Base-by-base conservation (phyloP, 2,329 filamentous ascomycete species). In the Alternaria gansuensis region DNA sequence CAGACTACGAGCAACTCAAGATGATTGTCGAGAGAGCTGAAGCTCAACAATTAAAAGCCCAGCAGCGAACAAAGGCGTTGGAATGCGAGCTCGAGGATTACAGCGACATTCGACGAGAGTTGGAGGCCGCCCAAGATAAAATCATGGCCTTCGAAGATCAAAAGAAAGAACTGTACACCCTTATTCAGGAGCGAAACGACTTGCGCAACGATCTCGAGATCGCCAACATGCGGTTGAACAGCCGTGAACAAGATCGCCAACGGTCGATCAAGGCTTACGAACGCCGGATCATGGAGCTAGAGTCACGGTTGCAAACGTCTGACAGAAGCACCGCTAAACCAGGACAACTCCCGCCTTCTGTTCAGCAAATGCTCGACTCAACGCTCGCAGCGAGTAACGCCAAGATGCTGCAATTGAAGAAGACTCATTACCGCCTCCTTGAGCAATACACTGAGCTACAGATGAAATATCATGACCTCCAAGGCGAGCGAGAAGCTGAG, bases 11-110 rank as follows among this genome's bases (percentile, higher is more conserved):
- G 17, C 87, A 87, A 57, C 80, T 95, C 17, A 85, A 86, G 46
- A 82, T 84, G 62, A 80, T 92, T 4, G 82, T 94, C 0, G 87
- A 89, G 36, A 85, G 87, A 31, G 86, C 85, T 0, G 91, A 95
- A 75, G 86, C 88, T 5, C 86, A 87, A 59, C 89, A 91, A 68
- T 56, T 76, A 29, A 73, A 69, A 33, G 75, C 75, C 10, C 84
- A 85, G n/a, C 82, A 83, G 14, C 83, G 84, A 21, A 82, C 91
- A 60, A 83, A 86, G 33, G 74, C 75, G 4, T 66, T 77, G 2
- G 84, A 87, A 45, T 85, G 85, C 54, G 88, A 92, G 69, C 85
- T 86, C 40, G 84, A 84, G 43, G 87, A 92, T 66, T 79, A 84
- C 33, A 85, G 88, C 59, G 70, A 65, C 29, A 46, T 75, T 31